Conservation (phyloP, 257 asterid species). For the Lantana camara region DNA sequence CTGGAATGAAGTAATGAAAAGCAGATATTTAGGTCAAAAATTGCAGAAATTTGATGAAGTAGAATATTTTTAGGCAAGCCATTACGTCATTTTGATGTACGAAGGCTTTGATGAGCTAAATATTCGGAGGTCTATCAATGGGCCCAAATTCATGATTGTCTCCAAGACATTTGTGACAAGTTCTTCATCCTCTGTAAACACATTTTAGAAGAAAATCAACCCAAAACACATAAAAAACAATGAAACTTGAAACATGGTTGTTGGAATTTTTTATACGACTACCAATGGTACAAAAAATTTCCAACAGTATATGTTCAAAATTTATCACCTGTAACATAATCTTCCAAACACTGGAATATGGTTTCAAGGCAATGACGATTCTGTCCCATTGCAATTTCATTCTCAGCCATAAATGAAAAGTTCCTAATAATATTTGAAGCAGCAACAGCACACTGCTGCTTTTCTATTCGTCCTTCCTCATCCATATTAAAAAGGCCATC, state of each 20-base stretch:
- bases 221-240: slow-evolving; percentile 1
- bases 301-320: not conserved
- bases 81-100: slow-evolving; percentile 83
- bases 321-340: slow-evolving; percentile 78
- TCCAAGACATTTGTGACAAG: slow-evolving; percentile 92
- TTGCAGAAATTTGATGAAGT: slow-evolving; percentile 15
- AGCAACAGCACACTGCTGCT: slow-evolving; percentile 92
- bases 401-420: slow-evolving; percentile 97
- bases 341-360: slow-evolving; percentile 87
- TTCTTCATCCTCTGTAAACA: slow-evolving; percentile 88
- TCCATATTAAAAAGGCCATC: slow-evolving; percentile 92
- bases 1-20: slow-evolving; percentile 39
- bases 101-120: slow-evolving; percentile 91
- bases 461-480: slow-evolving; percentile 91
- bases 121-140: slow-evolving; percentile 83
- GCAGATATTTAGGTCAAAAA: slow-evolving; percentile 20
- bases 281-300: not conserved
- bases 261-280: too few relatives aligned
- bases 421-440: slow-evolving; percentile 92
- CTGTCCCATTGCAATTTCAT: slow-evolving; percentile 95
- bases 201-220: slow-evolving; percentile 29
- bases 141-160: slow-evolving; percentile 89
- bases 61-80: slow-evolving; percentile 12
- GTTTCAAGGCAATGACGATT: slow-evolving; percentile 94
- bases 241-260: too few relatives aligned